Evolutionary conservation across 768 basidiomycete species (phyloP), one percentile per base, ranked within the genome.

Genomic region (Nidularia pulvinata): DNA sequence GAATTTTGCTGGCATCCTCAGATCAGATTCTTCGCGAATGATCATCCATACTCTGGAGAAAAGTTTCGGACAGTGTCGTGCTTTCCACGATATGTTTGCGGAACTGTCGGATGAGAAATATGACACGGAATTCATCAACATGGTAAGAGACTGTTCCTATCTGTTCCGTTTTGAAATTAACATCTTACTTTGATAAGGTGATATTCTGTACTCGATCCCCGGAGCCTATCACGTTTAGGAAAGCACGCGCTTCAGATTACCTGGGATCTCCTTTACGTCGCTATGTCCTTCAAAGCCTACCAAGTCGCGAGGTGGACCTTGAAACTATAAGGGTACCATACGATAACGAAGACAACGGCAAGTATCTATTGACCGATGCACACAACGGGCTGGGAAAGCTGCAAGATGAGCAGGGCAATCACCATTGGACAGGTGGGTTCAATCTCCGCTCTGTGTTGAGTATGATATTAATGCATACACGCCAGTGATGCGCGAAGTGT

Each of bases 1-100:
- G 93, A 96, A 96, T 65, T 90, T 91, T 65, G 94, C 84, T 0
- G 95, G 95, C n/a, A 68, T 75, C 49, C 64, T 89, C 16, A 72
- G 69, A 25, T 88, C 88, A 0, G 70, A 79, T 46, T 77, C 91
- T 0, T 82, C 88, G 0, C 80, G 75, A 46, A 80, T 89, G 46
- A 78, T 97, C 37, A 66, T 89, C 5, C 67, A 78, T 22, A 98
- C 95, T 0, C 68, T 98, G 2, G 70, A 83, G 54, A 70, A 76
- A 44, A 79, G 76, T n/a, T 95, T 97, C 66, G 76, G 77, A 6
- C 80, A 83, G 59, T 98, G 96, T 64, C 83, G 93, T 19, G 87
- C 80, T 2, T 95, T 95, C 74, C 87, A 90, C 56, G 96, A 98
- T 67, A 69, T 74, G 5, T 67, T 83, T 14, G 72, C 69, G 11